A percentile compares a stretch with the other conserved stretches of the same genome.
Conservation (phyloP, 768 basidiomycete genomes). For the Xerocomellus chrysenteron region DNA sequence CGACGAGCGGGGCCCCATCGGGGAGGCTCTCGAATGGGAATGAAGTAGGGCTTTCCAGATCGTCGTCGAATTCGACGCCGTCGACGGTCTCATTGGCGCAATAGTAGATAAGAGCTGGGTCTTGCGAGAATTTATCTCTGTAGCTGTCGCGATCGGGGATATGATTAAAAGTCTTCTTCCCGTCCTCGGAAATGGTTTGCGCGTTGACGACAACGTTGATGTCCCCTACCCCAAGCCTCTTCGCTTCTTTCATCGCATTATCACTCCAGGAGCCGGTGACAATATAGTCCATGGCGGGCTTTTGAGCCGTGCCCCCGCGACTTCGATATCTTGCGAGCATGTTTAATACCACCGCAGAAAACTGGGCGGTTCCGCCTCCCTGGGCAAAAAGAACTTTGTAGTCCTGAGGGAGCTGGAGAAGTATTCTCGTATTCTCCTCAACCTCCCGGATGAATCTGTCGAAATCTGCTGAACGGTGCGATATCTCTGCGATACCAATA, state of each 20-base stretch:
- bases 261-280: conserved; percentile 92
- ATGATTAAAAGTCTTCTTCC: conserved; percentile 68
- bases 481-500: conserved; percentile 94
- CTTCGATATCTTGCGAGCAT: conserved; percentile 84
- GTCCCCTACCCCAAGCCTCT: conserved; percentile 55
- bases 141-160: conserved; percentile 76
- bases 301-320: conserved; percentile 54
- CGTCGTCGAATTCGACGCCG: conserved; percentile 81
- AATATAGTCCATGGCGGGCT: conserved; percentile 79
- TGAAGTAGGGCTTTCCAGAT: conserved; percentile 50
- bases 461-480: conserved; percentile 93
- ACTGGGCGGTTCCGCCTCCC: conserved; percentile 91
- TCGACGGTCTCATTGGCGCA: conserved; percentile 99
- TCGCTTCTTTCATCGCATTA: conserved; percentile 82
- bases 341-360: conserved; percentile 90
- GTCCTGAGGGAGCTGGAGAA: conserved; percentile 78
- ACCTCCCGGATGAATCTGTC: conserved; percentile 60
- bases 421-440: conserved; percentile 65
- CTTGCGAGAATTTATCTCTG: conserved; percentile 59
- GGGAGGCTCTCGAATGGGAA: conserved; percentile 84
- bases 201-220: conserved; percentile 75
- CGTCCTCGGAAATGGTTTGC: conserved; percentile 55
- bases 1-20: conserved; percentile 73
- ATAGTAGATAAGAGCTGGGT: conserved; percentile 92
- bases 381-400: conserved; percentile 91